These are phyloP conservation scores for Panus rudis DNA, from an alignment of 768 basidiomycete genomes.

Conservation along the genomic window DNA sequence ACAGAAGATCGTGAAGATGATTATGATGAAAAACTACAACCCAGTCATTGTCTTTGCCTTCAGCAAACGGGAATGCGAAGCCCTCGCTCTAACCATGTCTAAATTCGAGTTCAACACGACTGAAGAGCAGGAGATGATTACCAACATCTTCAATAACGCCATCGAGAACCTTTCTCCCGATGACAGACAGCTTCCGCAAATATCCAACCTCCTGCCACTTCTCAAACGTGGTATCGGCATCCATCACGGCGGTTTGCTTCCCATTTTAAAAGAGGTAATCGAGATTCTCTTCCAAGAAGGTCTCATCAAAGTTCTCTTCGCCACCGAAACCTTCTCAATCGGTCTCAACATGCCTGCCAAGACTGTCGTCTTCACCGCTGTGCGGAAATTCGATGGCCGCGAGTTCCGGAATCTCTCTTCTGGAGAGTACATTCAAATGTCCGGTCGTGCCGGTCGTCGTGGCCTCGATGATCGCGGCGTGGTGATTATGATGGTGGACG, in stretches of 20 bases:
- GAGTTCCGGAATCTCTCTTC: slow-evolving; percentile 91
- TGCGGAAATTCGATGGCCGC: slow-evolving; percentile 93
- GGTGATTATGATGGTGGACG: slow-evolving; percentile 99
- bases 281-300: slow-evolving; percentile 99
- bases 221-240: slow-evolving; percentile 95
- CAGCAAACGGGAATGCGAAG: slow-evolving; percentile 96
- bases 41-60: slow-evolving; percentile 99
- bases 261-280: slow-evolving; percentile 97
- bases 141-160: slow-evolving; percentile 90
- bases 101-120: slow-evolving; percentile 93
- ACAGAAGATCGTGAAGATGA: slow-evolving; percentile 96
- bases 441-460: slow-evolving; percentile 93
- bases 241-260: slow-evolving; percentile 95
- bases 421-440: slow-evolving; percentile 99
- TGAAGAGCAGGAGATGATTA: slow-evolving; percentile 84
- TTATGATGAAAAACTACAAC: slow-evolving; percentile 95
- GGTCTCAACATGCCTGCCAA: slow-evolving; percentile 99
- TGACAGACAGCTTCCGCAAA: slow-evolving; percentile 89
- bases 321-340: slow-evolving; percentile 98
- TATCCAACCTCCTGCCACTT: slow-evolving; percentile 85
- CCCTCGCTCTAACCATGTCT: slow-evolving; percentile 82
- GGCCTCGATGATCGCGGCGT: slow-evolving; percentile 98
- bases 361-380: slow-evolving; percentile 95
- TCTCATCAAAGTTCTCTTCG: slow-evolving; percentile 95
- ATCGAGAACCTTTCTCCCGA: slow-evolving; percentile 82